phyloP scores from a whole-genome alignment of 805 yeast species.

The Tetrapisispora pingtungensis region DNA sequence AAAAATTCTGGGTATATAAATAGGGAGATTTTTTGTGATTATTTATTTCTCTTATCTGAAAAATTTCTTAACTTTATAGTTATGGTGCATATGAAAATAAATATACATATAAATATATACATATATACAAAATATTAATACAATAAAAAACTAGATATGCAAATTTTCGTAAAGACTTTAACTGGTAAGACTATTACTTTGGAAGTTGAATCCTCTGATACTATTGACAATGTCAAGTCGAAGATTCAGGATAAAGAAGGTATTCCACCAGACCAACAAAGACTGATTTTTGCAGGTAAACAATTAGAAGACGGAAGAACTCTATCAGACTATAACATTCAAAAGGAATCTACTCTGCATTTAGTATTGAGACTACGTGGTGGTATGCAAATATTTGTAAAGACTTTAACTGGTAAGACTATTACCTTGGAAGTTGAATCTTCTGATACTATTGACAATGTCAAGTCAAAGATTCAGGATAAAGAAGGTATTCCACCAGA shows the following conservation, averaged over 20 bases:
- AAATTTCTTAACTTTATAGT: too few species aligned
- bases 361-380: constrained; percentile 68
- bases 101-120: too few species aligned
- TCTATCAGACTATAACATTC: constrained; percentile 60
- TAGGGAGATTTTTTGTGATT: constrained; percentile 29
- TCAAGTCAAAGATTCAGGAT: constrained; percentile 66
- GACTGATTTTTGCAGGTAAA: constrained; percentile 63
- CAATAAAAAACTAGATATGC: constrained; percentile 56
- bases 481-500: constrained; percentile 65
- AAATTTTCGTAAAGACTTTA: constrained; percentile 90
- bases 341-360: constrained; percentile 61
- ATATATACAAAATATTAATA: too few species aligned
- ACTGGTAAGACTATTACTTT: constrained; percentile 96
- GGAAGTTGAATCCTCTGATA: constrained; percentile 91
- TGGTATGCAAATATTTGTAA: constrained; percentile 40
- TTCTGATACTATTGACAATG: constrained; percentile 88
- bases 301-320: constrained; percentile 67
- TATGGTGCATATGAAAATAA: too few species aligned
- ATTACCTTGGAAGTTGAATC: constrained; percentile 91
- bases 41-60: too few species aligned
- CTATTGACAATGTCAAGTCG: constrained; percentile 86
- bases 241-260: constrained; percentile 66
- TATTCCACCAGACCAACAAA: constrained; percentile 63
- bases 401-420: constrained; percentile 35
- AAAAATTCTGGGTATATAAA: too few species aligned